A percentile compares a stretch with the other conserved stretches of the same genome.
Conservation (phyloP, 768 basidiomycete species). For the Leccinum imitatum region DNA sequence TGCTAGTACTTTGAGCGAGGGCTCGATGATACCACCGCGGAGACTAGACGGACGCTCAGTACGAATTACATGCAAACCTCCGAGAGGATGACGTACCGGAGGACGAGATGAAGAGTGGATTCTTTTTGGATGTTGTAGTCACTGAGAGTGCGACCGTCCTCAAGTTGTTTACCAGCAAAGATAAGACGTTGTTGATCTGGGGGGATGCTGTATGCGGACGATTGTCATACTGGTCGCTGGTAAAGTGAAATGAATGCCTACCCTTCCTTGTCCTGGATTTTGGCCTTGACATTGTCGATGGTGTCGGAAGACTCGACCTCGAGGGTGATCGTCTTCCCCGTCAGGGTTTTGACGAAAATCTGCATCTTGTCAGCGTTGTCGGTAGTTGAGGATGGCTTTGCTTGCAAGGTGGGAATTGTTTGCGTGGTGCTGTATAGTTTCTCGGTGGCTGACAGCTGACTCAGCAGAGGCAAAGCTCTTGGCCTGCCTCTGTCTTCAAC, state of each 20-base stretch:
- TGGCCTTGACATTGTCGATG: conserved; percentile 30
- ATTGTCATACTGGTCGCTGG: neutral
- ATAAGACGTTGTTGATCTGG: conserved; percentile 30
- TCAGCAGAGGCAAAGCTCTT: neutral
- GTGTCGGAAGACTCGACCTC: conserved; percentile 31
- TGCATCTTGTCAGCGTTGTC: conserved; percentile 43
- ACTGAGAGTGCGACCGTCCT: conserved; percentile 93
- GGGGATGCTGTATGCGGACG: conserved; percentile 34
- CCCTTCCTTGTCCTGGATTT: conserved; percentile 70
- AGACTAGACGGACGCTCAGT: conserved; percentile 14
- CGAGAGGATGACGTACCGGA: conserved; percentile 59
- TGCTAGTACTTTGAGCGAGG: conserved; percentile 95
- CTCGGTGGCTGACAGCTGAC: conserved; percentile 23
- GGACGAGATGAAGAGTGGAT: conserved; percentile 95
- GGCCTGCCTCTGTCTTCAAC: neutral
- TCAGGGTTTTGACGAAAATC: conserved; percentile 89
- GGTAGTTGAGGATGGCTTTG: neutral
- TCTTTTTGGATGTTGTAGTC: conserved; percentile 99
- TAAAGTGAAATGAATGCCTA: conserved; percentile 21
- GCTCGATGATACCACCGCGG: conserved; percentile 91
- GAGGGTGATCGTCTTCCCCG: conserved; percentile 39
- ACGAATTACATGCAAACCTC: no score
- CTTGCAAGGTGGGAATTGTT: conserved; percentile 20
- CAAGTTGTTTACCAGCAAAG: conserved; percentile 95
- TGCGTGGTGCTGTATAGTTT: conserved; percentile 32